Evolutionary conservation across 805 yeast species (phyloP).

Genomic region (Clavispora phyllophila): DNA sequence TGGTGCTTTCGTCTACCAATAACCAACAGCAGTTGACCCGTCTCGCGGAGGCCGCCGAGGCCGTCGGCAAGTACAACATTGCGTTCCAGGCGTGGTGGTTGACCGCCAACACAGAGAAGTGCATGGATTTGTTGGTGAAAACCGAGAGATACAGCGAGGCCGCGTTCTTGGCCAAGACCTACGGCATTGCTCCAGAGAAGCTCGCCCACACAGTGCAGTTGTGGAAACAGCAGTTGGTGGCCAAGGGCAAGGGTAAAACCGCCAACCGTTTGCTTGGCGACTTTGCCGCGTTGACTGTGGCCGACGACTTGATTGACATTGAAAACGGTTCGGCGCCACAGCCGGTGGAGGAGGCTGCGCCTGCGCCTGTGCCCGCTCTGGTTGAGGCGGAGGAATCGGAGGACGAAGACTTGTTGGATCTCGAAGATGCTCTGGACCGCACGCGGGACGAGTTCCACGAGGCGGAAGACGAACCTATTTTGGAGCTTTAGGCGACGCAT

Average conservation of each 20-base stretch:
- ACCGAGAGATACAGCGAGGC: conserved; percentile 81
- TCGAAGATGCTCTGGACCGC: neutral
- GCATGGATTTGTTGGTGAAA: conserved; percentile 59
- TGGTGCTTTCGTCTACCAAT: conserved; percentile 79
- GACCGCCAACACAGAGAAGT: conserved; percentile 61
- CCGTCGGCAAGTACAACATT: conserved; percentile 76
- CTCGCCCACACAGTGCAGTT: conserved; percentile 43
- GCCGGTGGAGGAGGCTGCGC: neutral
- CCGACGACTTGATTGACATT: conserved; percentile 15
- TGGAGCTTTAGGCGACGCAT: neutral
- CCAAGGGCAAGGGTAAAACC: conserved; percentile 49
- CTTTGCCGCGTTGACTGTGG: conserved; percentile 15
- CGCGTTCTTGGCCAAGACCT: conserved; percentile 70
- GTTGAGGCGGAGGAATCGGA: neutral
- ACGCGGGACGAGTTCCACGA: conserved; percentile 2
- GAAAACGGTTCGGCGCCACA: conserved; percentile 4
- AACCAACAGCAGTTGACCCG: conserved; percentile 53
- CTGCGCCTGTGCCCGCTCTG: neutral
- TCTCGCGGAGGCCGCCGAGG: conserved; percentile 64
- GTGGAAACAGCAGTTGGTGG: conserved; percentile 63
- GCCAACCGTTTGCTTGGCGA: conserved; percentile 59
- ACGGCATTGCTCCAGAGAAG: conserved; percentile 42
- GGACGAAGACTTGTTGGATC: neutral
- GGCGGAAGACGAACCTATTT: neutral
- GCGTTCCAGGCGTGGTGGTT: conserved; percentile 93